Evolutionary conservation across 805 yeast genomes (phyloP), one percentile per base, ranked within the genome.

Genomic region (Torulaspora franciscae): DNA sequence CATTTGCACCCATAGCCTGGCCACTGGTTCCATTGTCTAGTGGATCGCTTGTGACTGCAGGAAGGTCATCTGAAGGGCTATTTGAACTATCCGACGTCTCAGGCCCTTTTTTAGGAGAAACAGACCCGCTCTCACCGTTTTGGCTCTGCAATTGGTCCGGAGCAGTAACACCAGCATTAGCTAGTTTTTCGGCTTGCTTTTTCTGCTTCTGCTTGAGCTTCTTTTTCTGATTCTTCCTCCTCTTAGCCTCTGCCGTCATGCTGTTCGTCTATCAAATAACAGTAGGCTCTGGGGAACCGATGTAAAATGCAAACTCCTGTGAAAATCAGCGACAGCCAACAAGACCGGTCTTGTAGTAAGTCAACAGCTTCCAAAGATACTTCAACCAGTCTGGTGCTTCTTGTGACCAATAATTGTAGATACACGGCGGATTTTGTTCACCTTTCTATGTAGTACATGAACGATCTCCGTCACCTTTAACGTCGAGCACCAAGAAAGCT

Each of bases 211-310:
- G 66, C 49, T 48, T 64, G 14, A 54, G 55, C 52, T 62, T 64
- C 55, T 64, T 65, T 53, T 64, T 64, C 40, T 61, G 66, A 34
- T 64, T 60, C 47, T 61, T 65, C 45, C 57, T 59, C 49, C 54
- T 64, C 50, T 55, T 64, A 29, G 68, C 66, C 28, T 62, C 69
- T 26, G 47, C 42, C 27, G 51, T 48, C 51, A 48, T 48, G 32
- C 17, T 22, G 42, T 23, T 28, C 19, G 32, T 37, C 37, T 32
- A 33, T 44, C 47, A 39, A 39, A 30, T 29, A 36, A 44, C 33
- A 30, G 33, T 30, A 30, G 33, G 19, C 10, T 14, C 33, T 15
- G 7, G 19, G 19, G 33, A 14, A 10, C 33, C 17, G 10, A 14
- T 15, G 19, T 14, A 30, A 30, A 30, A 30, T 8, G 5, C 6